These are phyloP conservation scores for Suillus sp. DNA, from an alignment of 768 basidiomycete genomes.

Conservation along the genomic window DNA sequence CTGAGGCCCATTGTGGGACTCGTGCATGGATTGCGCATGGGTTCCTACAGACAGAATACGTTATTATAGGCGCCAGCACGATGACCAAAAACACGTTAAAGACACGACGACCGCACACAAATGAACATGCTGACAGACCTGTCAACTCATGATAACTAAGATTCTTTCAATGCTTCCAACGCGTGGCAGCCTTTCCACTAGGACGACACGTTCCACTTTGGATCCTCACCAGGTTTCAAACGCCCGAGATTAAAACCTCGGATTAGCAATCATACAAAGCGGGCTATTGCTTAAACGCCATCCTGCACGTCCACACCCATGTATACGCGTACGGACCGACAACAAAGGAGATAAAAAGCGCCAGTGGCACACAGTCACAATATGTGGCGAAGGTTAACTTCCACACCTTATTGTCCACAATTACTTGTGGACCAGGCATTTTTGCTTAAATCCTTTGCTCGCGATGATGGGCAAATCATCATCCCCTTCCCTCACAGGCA, in stretches of 20 bases:
- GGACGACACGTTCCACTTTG: neutral
- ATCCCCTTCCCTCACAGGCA: neutral
- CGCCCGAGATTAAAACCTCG: conserved; percentile 1
- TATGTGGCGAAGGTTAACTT: neutral
- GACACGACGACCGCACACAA: neutral
- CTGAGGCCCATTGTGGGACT: conserved; percentile 13
- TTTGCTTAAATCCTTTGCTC: conserved; percentile 1
- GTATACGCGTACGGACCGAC: neutral
- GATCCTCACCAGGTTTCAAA: neutral
- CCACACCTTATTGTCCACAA: neutral
- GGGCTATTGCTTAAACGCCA: conserved; percentile 8
- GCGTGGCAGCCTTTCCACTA: neutral
- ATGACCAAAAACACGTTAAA: neutral
- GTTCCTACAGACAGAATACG: conserved; percentile 14
- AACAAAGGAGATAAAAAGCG: neutral
- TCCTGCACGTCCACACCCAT: neutral
- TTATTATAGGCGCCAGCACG: neutral
- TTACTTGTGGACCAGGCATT: neutral
- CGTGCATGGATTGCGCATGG: conserved; percentile 18
- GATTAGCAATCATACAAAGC: neutral
- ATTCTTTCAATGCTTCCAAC: neutral
- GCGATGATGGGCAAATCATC: neutral
- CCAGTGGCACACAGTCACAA: neutral
- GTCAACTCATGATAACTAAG: neutral
- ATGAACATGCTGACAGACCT: conserved; percentile 3